Evolutionary conservation across 2,329 filamentous ascomycete species (phyloP), one percentile per base, ranked within the genome.

Genomic region (Xylaria sp.): DNA sequence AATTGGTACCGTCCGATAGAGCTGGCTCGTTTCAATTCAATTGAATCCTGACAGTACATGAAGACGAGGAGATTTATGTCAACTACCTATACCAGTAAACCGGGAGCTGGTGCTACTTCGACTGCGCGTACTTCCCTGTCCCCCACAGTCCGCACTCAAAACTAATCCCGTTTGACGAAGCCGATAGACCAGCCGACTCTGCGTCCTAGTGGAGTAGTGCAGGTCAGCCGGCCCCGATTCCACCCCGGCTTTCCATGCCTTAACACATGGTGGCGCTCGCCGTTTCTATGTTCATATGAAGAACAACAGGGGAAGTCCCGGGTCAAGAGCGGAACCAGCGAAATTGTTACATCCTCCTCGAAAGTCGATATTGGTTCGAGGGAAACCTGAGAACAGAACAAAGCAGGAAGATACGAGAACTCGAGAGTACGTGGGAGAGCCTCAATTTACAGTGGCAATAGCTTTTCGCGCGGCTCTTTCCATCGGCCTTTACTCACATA

Each of bases 111-210:
- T 52, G 28, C 19, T n/a, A 35, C 17, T 21, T 37, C 37, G 52
- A 25, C 25, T 21, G 21, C 25, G 14, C 43, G 52, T 31, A 23
- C 21, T n/a, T n/a, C n/a, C n/a, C 28, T 38, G 38, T 43, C 50
- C 25, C 23, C 35, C 25, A 25, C 40, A 45, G 28, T 54, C 28
- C 14, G 4, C 21, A 17, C 37, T 21, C 56, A 51, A 47, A 45
- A 38, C 55, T 43, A 57, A 42, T 46, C 38, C 38, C 55, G 55
- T 56, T 25, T 56, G 55, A 38, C n/a, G 42, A 46, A 50, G 45
- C 54, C 28, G 28, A 55, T 51, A 19, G 35, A 38, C 35, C 19
- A 49, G 45, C n/a, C 55, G 23, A 45, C 40, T 46, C 25, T 51
- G 21, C 28, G 19, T 33, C 40, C 50, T 25, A 51, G 45, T 35